Base-by-base conservation (phyloP, 345 rosid genomes). In the Eucalyptus regnans region DNA sequence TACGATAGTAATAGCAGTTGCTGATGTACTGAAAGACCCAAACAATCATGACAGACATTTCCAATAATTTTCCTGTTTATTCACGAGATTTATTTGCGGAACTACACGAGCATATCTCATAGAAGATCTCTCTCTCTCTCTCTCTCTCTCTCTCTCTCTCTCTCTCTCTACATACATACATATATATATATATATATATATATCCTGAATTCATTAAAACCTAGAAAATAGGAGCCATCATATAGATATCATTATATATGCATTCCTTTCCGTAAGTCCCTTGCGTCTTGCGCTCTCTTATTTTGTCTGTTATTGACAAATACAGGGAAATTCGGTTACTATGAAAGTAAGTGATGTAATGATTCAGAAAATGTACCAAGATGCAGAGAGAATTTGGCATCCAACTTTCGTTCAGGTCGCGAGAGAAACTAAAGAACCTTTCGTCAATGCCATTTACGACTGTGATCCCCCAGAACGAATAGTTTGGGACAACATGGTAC, bases 391-490 rank as follows among this genome's bases (percentile, higher is more conserved):
- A 79, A 88, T 92, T 33, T 95, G 99, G 97, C 90, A 54, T 86
- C 95, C 96, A 3, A 95, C 94, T 90, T 88, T 96, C 20, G 96
- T 92, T n/a, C 92, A 87, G 89, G 91, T 96, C 88, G 91, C 94
- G 91, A 95, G 89, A 89, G 94, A 93, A 88, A 97, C 99, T 17
- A 89, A 91, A 9, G 94, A 95, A 48, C 98, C 99, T 50, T 96
- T 96, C 91, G 86, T 96, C 44, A 97, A 96, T 87, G 91, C 91
- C 49, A 95, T 96, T 23, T 97, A 96, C 86, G 99, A 97, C 87
- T 91, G 89, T 54, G 96, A 96, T 51, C 97, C 97, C 71, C 88
- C 94, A 8, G 88, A 91, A 58, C 89, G 87, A 87, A 88, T 95
- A 41, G 87, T 90, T 52, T 93, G 94, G 96, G 94, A 90, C 87